Conservation (phyloP, 768 basidiomycete genomes). For the Lactarius indigo region DNA sequence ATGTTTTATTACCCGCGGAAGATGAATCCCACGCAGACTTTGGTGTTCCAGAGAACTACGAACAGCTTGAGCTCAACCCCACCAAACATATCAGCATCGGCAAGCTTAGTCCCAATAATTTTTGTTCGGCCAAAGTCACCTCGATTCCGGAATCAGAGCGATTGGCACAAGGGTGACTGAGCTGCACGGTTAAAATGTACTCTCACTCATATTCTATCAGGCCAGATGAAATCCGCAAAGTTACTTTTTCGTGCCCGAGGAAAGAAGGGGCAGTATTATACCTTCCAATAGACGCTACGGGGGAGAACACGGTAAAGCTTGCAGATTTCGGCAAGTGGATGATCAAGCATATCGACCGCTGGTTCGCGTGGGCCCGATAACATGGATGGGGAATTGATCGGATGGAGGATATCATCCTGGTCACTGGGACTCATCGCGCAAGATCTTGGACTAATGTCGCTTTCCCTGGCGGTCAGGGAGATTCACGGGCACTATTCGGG, state of each 20-base stretch:
- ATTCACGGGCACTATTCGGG: not conserved
- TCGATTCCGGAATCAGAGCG: not conserved
- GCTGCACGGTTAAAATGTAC: not conserved
- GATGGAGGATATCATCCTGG: not conserved
- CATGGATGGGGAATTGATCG: not conserved
- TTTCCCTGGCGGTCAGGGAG: not conserved
- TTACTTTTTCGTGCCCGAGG: not conserved
- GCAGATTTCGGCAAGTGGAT: not conserved
- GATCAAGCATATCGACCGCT: not conserved
- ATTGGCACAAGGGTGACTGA: not conserved
- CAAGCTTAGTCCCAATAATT: not conserved
- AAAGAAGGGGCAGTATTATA: not conserved
- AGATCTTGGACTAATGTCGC: not conserved
- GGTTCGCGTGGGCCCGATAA: not conserved
- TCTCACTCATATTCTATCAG: not conserved
- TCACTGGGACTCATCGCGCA: constrained; percentile 6
- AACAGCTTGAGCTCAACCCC: not conserved
- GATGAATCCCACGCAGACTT: not conserved
- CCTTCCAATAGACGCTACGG: not conserved
- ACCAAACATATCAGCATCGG: not conserved
- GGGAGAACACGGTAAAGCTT: not conserved
- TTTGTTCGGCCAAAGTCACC: not conserved
- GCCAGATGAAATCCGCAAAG: not conserved
- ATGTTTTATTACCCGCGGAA: not conserved
- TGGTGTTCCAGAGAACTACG: not conserved